These are phyloP conservation scores for Paracorniculantispora psalliotae DNA, from an alignment of 2,329 filamentous ascomycete genomes.

Conservation along the genomic window DNA sequence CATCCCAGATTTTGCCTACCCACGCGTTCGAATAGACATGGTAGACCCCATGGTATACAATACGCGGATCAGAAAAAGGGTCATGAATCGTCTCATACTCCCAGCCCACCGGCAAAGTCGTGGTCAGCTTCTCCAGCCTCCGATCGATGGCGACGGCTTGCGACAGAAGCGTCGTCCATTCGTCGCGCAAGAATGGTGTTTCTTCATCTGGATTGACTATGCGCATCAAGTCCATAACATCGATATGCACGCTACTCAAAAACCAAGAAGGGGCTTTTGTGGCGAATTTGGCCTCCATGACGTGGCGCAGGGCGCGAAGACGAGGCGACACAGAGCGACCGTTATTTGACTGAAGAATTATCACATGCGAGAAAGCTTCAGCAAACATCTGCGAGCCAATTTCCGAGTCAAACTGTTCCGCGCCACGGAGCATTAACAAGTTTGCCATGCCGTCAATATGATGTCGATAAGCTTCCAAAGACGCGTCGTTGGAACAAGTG, in stretches of 20 bases:
- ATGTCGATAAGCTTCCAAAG: constrained; percentile 26
- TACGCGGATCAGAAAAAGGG: neutral
- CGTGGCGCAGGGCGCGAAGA: constrained; percentile 3
- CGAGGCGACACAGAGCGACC: constrained; percentile 10
- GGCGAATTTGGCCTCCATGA: neutral
- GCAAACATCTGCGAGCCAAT: constrained; percentile 8
- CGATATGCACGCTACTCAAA: constrained; percentile 11
- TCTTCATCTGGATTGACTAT: neutral
- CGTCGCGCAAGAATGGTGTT: neutral
- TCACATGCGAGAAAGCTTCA: constrained; percentile 10
- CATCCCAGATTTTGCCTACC: constrained; percentile 11
- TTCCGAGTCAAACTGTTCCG: constrained; percentile 5
- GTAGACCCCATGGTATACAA: constrained; percentile 7
- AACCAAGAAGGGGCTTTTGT: neutral
- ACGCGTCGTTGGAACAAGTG: constrained; percentile 22
- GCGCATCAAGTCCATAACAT: constrained; percentile 14
- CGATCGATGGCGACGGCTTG: constrained; percentile 11
- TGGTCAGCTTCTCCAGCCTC: neutral
- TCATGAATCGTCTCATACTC: neutral
- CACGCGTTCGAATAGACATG: constrained; percentile 11
- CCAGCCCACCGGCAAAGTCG: neutral
- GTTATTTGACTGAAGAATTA: constrained; percentile 7
- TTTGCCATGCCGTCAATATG: constrained; percentile 29
- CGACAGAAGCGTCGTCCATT: constrained; percentile 9
- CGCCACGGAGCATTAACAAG: constrained; percentile 27